Evolutionary conservation across 1,139 yeast genomes (phyloP).

Genomic region (Sugiyamaella japonica): DNA sequence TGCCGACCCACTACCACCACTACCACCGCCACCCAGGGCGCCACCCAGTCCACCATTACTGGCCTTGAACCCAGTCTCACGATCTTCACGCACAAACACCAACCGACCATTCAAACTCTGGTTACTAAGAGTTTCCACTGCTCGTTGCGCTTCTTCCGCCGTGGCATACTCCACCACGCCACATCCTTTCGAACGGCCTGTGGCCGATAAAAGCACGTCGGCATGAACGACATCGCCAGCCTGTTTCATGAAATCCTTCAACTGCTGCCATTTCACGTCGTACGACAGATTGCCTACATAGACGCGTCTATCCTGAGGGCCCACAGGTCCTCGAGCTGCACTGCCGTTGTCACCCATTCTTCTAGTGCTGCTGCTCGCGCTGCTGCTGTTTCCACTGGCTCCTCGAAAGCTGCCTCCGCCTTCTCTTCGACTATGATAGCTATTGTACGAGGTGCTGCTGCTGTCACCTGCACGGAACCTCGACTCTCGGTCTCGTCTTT

Average conservation of each 20-base stretch:
- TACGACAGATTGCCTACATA: constrained; percentile 64
- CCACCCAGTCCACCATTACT: constrained; percentile 27
- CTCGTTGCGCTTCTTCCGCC: constrained; percentile 67
- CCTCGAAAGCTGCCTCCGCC: constrained; percentile 21
- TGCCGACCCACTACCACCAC: constrained; percentile 26
- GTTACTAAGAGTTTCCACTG: constrained; percentile 72
- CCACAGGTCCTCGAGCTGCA: neutral
- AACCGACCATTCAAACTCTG: constrained; percentile 71
- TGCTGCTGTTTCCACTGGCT: constrained; percentile 31
- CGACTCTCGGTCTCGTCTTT: constrained; percentile 1
- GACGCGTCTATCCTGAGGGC: constrained; percentile 43
- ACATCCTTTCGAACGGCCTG: constrained; percentile 76
- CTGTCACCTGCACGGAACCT: neutral
- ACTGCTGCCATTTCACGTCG: constrained; percentile 58
- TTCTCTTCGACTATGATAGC: constrained; percentile 12
- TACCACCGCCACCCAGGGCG: constrained; percentile 30
- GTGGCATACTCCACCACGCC: constrained; percentile 79
- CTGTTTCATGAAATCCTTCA: constrained; percentile 62
- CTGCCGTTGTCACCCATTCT: constrained; percentile 20
- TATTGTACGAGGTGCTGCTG: constrained; percentile 3
- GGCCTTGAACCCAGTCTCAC: constrained; percentile 39
- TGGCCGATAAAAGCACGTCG: constrained; percentile 79
- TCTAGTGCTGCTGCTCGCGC: too few relatives aligned
- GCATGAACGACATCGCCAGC: constrained; percentile 81
- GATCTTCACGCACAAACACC: constrained; percentile 77